Evolutionary conservation across 2,329 filamentous ascomycete species (phyloP).

Genomic region (Rhynchosporium agropyri): DNA sequence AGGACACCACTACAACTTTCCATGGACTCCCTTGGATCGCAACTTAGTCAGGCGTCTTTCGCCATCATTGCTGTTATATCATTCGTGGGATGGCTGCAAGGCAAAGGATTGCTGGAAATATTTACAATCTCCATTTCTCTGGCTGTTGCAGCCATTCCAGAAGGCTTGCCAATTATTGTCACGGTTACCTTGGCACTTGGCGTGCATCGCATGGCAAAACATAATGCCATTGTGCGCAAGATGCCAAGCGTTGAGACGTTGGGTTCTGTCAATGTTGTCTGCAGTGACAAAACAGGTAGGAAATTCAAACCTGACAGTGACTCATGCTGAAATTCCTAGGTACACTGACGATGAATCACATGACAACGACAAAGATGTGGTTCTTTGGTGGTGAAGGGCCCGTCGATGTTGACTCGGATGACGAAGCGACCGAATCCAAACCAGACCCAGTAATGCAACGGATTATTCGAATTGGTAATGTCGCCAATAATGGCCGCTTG

Average conservation of each 20-base stretch:
- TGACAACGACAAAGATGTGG: constrained; percentile 98
- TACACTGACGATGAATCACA: constrained; percentile 95
- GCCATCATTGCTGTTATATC: constrained; percentile 93
- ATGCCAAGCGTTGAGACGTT: constrained; percentile 97
- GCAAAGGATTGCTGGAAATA: constrained; percentile 87
- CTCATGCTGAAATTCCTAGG: constrained; percentile 51
- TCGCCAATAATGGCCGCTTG: constrained; percentile 91
- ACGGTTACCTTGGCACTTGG: constrained; percentile 94
- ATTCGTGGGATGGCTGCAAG: constrained; percentile 84
- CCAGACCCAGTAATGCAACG: constrained; percentile 75
- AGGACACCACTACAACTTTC: constrained; percentile 91
- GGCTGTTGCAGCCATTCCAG: constrained; percentile 93
- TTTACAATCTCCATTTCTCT: constrained; percentile 98
- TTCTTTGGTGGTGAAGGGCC: constrained; percentile 71
- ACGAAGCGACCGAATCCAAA: constrained; percentile 56
- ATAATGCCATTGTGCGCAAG: constrained; percentile 91
- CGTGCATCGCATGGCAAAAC: constrained; percentile 92
- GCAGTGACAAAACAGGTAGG: constrained; percentile 91
- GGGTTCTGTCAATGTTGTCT: constrained; percentile 99
- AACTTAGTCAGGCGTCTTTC: constrained; percentile 96
- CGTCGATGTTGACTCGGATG: constrained; percentile 53
- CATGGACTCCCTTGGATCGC: constrained; percentile 96
- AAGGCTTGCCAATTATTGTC: constrained; percentile 96
- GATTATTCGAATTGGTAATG: constrained; percentile 89
- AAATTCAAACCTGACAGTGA: constrained; percentile 3